Evolutionary conservation across 2,329 filamentous ascomycete genomes (phyloP), one percentile per base, ranked within the genome.

Genomic region (Aureobasidium mangrovei): DNA sequence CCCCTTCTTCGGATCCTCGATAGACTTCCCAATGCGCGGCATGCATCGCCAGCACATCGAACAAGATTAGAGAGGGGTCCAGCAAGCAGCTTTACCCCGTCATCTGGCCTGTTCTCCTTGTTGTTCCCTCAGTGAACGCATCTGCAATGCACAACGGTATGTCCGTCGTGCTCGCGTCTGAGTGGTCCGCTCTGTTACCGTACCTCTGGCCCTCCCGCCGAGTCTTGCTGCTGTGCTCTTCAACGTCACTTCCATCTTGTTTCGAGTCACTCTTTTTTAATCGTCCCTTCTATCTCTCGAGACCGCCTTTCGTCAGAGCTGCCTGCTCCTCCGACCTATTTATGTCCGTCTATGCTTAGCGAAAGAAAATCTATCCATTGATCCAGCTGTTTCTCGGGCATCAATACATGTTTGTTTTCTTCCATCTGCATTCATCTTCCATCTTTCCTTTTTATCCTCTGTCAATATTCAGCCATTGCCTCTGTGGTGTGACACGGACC

Each of bases 101-200:
- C 38, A 39, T 42, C 47, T 38, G 38, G 47, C 29, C 47, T 42
- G 41, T 51, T 18, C 29, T 42, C 47, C 33, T 27, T 43, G 29
- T 52, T 31, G 40, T 44, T 53, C 49, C 40, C 32, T 40, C 32
- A 36, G 27, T 27, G 49, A 53, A 53, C 32, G 49, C 49, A 53
- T 53, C 49, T 53, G 49, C 49, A 53, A 52, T 53, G 49, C 49
- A 53, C 49, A 32, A 53, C 49, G 49, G 49, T 31, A 53, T 53
- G 32, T 36, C 49, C 49, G 40, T 53, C 49, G 49, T 53, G 49
- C 49, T 40, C 39, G 49, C 39, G 31, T 43, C 35, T 44, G 31
- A 53, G 40, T 53, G 49, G 49, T 27, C 27, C 27, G 10, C 40
- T n/a, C 24, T 53, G 40, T 53, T 44, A 44, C 49, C 49, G 49